These are phyloP conservation scores for Ogataea corticis DNA, from an alignment of 805 yeast species.

Conservation along the genomic window DNA sequence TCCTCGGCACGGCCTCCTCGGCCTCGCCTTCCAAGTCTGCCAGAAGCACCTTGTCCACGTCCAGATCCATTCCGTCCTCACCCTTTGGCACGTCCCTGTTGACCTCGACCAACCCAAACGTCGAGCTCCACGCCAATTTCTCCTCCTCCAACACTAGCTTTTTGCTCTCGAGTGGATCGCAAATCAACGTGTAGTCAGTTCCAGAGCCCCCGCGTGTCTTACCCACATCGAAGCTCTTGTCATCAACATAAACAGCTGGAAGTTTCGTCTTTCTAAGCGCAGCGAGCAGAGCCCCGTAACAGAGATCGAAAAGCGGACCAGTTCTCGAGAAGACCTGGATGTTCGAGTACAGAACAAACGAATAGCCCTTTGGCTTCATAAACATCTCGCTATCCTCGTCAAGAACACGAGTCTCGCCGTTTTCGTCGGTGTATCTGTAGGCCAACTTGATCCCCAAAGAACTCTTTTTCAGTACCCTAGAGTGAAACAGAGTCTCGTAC, in stretches of 20 bases:
- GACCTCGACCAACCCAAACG: slow-evolving; percentile 58
- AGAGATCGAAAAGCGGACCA: slow-evolving; percentile 79
- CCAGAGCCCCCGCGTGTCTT: slow-evolving; percentile 19
- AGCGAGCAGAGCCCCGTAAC: slow-evolving; percentile 64
- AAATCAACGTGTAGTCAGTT: slow-evolving; percentile 51
- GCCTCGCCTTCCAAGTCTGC: slow-evolving; percentile 85
- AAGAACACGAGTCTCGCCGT: slow-evolving; percentile 48
- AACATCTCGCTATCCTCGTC: slow-evolving; percentile 42
- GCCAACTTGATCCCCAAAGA: slow-evolving; percentile 58
- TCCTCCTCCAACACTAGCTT: slow-evolving; percentile 41
- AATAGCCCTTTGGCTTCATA: slow-evolving; percentile 42
- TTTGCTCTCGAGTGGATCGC: slow-evolving; percentile 47
- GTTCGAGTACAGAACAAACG: slow-evolving; percentile 67
- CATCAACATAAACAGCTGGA: slow-evolving; percentile 71
- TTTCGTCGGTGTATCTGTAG: slow-evolving; percentile 49
- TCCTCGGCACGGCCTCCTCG: slow-evolving; percentile 67
- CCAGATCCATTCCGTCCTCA: slow-evolving; percentile 34
- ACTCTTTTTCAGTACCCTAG: slow-evolving; percentile 50
- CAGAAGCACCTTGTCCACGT: slow-evolving; percentile 44
- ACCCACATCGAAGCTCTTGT: slow-evolving; percentile 52
- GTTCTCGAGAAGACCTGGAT: slow-evolving; percentile 76
- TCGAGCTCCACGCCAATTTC: slow-evolving; percentile 45
- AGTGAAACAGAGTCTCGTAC: slow-evolving; percentile 58
- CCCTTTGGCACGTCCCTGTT: slow-evolving; percentile 34
- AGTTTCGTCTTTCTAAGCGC: slow-evolving; percentile 62